phyloP scores from a whole-genome alignment of 345 rosid genomes.

The Gossypium mustelinum region DNA sequence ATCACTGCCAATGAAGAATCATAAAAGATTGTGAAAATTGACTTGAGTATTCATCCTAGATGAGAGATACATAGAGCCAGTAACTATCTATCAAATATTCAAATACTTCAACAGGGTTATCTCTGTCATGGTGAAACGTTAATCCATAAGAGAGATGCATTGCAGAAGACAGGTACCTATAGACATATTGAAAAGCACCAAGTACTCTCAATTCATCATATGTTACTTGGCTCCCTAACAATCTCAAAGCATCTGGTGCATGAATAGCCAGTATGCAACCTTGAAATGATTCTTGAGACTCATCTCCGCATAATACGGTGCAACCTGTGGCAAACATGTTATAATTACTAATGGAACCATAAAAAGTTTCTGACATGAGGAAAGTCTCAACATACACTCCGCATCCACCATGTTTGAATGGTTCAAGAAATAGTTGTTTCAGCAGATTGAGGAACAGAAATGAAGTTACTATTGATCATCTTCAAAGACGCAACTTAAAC shows the following conservation, averaged over 20 bases:
- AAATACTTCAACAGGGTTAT: background rate
- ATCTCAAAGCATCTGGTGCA: slow-evolving; percentile 70
- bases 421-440: too few species aligned
- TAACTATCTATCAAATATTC: background rate
- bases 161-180: slow-evolving; percentile 42
- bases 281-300: slow-evolving; percentile 36
- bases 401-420: too few species aligned
- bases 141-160: background rate
- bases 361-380: background rate
- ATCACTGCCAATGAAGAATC: slow-evolving; percentile 47
- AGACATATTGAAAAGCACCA: slow-evolving; percentile 80
- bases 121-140: background rate
- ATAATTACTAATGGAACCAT: background rate
- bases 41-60: background rate
- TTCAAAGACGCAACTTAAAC: too few species aligned
- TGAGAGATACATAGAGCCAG: background rate
- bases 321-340: slow-evolving; percentile 39
- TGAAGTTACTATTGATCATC: too few species aligned
- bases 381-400: background rate
- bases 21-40: background rate
- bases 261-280: slow-evolving; percentile 61
- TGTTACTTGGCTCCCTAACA: slow-evolving; percentile 63
- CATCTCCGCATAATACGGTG: slow-evolving; percentile 43
- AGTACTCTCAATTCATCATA: slow-evolving; percentile 70
- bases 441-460: too few species aligned